Evolutionary conservation across 2,329 filamentous ascomycete genomes (phyloP), one percentile per base, ranked within the genome.

Genomic region (Cladosporium velox): DNA sequence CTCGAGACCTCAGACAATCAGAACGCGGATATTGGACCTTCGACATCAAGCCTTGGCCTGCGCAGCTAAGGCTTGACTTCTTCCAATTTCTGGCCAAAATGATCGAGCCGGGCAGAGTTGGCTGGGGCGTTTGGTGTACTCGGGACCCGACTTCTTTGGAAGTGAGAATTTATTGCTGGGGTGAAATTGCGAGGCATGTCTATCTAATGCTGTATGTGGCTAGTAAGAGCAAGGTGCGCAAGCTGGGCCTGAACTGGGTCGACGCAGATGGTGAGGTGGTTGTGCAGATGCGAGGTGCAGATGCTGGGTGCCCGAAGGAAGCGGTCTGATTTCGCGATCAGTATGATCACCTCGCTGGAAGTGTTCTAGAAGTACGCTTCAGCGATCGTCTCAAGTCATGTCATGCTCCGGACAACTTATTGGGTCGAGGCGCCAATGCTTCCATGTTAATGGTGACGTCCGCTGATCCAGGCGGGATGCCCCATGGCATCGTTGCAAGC

Each of bases 11-110:
- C 1, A 78, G 83, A 2, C 77, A 79, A 0, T 85, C 90, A 44
- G 92, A 96, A 75, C 84, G 93, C 18, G 93, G 93, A 0, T 88
- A 91, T 77, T 97, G 93, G 93, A 76, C 82, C 2, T 72, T 97
- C 4, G 80, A 88, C 69, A 88, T 85, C 70, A 73, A 77, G 0
- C 60, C 70, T 1, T 92, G 90, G 90, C 74, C 79, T 0, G 62
- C 74, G 0, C 75, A 78, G 0, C 72, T 83, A 4, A 84, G 86
- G 59, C 75, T 80, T 18, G 79, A 82, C 2, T 83, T 88, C 8
- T 93, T 91, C 90, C 76, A 78, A 0, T 88, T 85, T 60, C 78
- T 93, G 28, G 80, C 80, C 6, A 84, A 88, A 18, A 86, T 87
- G 59, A 79, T 96, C 38, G 79, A 79, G 6, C 81, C 80, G 30